Conservation (phyloP, 139 green algal genomes). For the Haematococcus sp. region DNA sequence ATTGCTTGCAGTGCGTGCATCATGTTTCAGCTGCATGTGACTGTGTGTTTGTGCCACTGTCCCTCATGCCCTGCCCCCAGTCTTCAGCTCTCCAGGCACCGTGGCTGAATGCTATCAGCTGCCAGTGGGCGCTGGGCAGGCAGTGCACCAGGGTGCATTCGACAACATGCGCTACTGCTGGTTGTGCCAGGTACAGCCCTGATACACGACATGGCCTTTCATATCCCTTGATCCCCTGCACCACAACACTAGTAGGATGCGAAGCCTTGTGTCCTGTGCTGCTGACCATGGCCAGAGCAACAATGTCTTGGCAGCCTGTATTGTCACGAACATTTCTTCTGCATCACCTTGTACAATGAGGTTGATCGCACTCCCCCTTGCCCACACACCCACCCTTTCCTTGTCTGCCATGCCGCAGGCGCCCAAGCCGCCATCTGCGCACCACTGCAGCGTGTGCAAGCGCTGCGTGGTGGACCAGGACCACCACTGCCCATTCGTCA, state of each 20-base stretch:
- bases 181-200: slow-evolving; percentile 17
- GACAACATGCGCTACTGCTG: slow-evolving; percentile 30
- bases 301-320: too few species aligned
- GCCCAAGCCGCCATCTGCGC: slow-evolving; percentile 25
- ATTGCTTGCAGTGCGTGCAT: too few species aligned
- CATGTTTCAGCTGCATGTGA: neutral
- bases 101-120: slow-evolving; percentile 22
- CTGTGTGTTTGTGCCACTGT: neutral
- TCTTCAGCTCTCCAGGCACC: slow-evolving; percentile 20
- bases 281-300: too few species aligned
- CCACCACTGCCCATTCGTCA: slow-evolving; percentile 51
- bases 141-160: slow-evolving; percentile 7
- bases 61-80: slow-evolving; percentile 1
- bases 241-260: too few species aligned
- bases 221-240: too few species aligned
- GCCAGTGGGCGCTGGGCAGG: neutral
- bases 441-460: slow-evolving; percentile 52
- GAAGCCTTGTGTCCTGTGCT: too few species aligned
- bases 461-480: slow-evolving; percentile 50
- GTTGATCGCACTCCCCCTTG: neutral
- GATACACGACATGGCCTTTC: too few species aligned
- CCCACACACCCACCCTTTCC: neutral
- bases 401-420: slow-evolving; percentile 3
- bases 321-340: too few species aligned
- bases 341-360: too few species aligned